Evolutionary conservation across 2,329 filamentous ascomycete genomes (phyloP), one percentile per base, ranked within the genome.

Genomic region (Colletotrichum sojae): DNA sequence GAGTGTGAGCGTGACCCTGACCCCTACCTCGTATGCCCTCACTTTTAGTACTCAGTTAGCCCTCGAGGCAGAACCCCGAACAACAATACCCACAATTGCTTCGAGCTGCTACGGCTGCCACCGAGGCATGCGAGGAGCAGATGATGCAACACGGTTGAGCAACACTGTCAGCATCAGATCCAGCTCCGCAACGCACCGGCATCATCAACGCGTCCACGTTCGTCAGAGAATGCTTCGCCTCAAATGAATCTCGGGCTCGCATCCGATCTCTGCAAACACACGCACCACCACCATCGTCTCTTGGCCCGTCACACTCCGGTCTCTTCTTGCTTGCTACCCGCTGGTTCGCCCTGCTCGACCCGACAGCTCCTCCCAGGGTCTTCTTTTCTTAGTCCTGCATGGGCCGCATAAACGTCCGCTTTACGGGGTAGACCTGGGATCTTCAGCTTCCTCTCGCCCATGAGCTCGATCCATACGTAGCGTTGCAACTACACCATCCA

Each of bases 351-450:
- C 49, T 31, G 5, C 27, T 59, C 39, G 27, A 53, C 62, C 13
- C 49, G 39, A 43, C 22, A 43, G 40, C 25, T 31, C 20, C 62
- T 45, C 46, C 48, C 60, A 61, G 67, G 62, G 67, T 67, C 63
- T 67, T 60, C 52, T 27, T 55, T 56, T 61, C 62, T 56, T 52
- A 56, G 67, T 51, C 62, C 67, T 66, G 67, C 62, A 69, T 69
- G 67, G 67, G 55, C 67, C 67, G 67, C 62, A 69, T 61, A 56
- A 67, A 60, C 43, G 51, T 61, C 63, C 67, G 51, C 27, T 45
- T 31, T 59, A 56, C 66, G 51, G 67, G 67, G 49, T 69, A 69
- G 67, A 67, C 62, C 62, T 69, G 67, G 62, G 67, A 12, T 36
- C 18, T 16, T 45, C 22, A 25, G 22, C 22, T 25, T 25, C 22